Evolutionary conservation across 768 basidiomycete genomes (phyloP).

Genomic region (Hemileccinum impolitum): DNA sequence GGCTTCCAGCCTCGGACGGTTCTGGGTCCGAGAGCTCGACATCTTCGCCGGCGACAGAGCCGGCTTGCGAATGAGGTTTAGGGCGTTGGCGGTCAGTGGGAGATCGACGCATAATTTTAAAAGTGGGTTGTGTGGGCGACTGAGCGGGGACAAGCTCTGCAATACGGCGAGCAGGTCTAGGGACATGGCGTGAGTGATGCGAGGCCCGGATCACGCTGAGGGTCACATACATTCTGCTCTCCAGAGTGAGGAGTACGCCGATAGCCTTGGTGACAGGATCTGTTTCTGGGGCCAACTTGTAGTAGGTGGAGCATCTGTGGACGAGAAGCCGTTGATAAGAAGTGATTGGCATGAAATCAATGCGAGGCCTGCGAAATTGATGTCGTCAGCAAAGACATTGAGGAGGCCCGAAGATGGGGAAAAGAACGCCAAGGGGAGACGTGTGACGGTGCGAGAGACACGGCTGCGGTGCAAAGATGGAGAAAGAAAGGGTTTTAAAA

Average conservation of each 20-base stretch:
- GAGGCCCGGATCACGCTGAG: not conserved
- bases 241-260: slow-evolving; percentile 49
- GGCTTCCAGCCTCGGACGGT: slow-evolving; percentile 76
- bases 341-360: slow-evolving; percentile 66
- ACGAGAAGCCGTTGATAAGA: slow-evolving; percentile 85
- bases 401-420: not conserved
- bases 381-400: slow-evolving; percentile 20
- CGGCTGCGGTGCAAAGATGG: not conserved
- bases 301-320: slow-evolving; percentile 81
- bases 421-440: not conserved
- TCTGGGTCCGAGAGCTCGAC: slow-evolving; percentile 75
- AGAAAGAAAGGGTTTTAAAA: not conserved
- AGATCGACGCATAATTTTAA: slow-evolving; percentile 83
- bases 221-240: slow-evolving; percentile 71
- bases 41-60: slow-evolving; percentile 73
- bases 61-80: slow-evolving; percentile 64
- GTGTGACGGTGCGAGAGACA: slow-evolving; percentile 6
- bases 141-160: slow-evolving; percentile 78
- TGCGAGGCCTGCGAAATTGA: slow-evolving; percentile 45
- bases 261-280: slow-evolving; percentile 66
- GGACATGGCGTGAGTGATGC: slow-evolving; percentile 13
- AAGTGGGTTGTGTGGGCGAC: slow-evolving; percentile 64
- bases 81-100: slow-evolving; percentile 51
- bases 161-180: slow-evolving; percentile 66
- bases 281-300: slow-evolving; percentile 67